Conservation (phyloP, 2,329 filamentous ascomycete genomes). For the Aspergillus sp. region DNA sequence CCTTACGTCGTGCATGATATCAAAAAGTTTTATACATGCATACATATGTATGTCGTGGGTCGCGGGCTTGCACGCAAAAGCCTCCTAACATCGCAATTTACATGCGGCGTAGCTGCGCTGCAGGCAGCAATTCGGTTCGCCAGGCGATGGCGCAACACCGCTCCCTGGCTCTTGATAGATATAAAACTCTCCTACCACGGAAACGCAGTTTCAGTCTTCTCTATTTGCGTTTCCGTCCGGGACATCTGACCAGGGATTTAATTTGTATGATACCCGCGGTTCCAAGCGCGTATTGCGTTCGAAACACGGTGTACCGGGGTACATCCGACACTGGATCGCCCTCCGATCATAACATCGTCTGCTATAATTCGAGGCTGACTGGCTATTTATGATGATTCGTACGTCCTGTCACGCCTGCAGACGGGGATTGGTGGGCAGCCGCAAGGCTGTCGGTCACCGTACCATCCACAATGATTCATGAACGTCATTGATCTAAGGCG, state of each 20-base stretch:
- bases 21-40: constrained; percentile 1
- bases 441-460: constrained; percentile 1
- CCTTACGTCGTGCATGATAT: constrained; percentile 4
- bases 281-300: not conserved
- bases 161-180: not conserved
- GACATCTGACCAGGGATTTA: too few species aligned
- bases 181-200: not conserved
- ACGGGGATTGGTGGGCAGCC: not conserved
- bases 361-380: not conserved
- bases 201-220: not conserved
- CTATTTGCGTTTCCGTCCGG: too few species aligned
- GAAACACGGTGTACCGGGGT: not conserved
- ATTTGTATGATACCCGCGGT: not conserved
- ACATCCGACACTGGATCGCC: not conserved
- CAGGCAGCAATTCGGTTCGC: too few species aligned
- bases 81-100: not conserved
- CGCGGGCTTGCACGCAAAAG: not conserved
- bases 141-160: not conserved
- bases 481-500: constrained; percentile 6
- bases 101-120: not conserved
- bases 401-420: not conserved
- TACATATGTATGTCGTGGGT: not conserved
- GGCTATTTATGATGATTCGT: not conserved
- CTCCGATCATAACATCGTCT: not conserved
- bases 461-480: constrained; percentile 1